Evolutionary conservation across 1,284 basidiomycete species (phyloP), one percentile per base, ranked within the genome.

Genomic region (Boletus sp.): DNA sequence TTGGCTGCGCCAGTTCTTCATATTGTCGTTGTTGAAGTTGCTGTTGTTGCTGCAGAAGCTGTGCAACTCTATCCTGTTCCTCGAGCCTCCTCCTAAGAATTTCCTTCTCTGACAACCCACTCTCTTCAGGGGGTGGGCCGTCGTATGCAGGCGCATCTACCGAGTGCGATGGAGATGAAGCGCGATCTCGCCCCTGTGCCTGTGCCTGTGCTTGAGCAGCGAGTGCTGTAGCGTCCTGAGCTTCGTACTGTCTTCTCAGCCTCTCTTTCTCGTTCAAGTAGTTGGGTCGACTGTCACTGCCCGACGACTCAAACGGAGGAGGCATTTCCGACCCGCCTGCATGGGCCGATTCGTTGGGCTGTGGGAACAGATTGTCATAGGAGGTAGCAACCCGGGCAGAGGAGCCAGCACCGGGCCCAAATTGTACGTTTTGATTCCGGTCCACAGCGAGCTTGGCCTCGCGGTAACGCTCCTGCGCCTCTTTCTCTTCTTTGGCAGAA

Each of bases 391-490:
- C 48, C 17, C 32, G 48, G 5, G 41, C 49, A 1, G 58, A 54
- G 8, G 59, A 58, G 5, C 57, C 46, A 27, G 36, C 41, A 35
- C 8, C 46, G 14, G 30, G 54, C 12, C 61, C 61, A 44, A 66
- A 69, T 22, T 69, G 64, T 0, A 58, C 54, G 39, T 61, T 61
- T 49, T 79, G 75, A 34, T 65, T 74, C 16, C 78, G 74, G 41
- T 78, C 77, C 6, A 88, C 88, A 4, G 87, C 86, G 39, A 70
- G 71, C 59, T 79, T 84, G 0, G 87, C 88, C 42, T 85, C 76
- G 33, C 84, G 73, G 58, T 87, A 90, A 44, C 81, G 73, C 53
- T 65, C 71, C 49, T 88, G 61, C 27, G 81, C 81, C 5, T 78
- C 82, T 59, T 89, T 89, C 66, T 80, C 78, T 51, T 77, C 72